Base-by-base conservation (phyloP, 1,139 yeast genomes). In the Kluyveromyces sp. region DNA sequence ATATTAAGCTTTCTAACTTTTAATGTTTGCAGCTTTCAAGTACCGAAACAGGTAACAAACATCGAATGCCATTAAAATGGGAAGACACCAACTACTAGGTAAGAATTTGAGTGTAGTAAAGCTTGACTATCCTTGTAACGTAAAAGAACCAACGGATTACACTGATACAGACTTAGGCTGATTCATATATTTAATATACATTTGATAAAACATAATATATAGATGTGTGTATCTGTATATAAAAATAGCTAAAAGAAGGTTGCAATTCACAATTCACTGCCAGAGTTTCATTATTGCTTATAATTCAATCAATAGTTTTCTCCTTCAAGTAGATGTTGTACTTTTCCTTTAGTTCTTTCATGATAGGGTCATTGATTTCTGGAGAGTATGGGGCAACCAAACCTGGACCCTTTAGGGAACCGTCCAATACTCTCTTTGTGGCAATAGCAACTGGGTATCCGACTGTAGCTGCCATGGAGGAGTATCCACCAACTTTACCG, bases 381-480 rank as follows among this genome's bases (percentile, higher is more conserved):
- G 95, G 84, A 54, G 88, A 74, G 78, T 87, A 86, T 64, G 98
- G 98, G 48, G 97, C 97, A 59, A 83, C 77, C 64, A 92, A 77
- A 59, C 98, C 98, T 45, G 88, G 83, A 53, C 74, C 75, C 61
- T 75, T 74, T 64, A 88, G 83, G 53, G 83, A 79, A 53, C 96
- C 96, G 57, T 84, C 78, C 61, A 92, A 77, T 56, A 92, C 86
- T 70, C 86, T 85, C 72, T 81, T 81, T 53, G 84, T 77, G 37
- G 97, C 98, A 67, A 92, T 95, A 50, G 97, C 97, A 71, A 96
- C 92, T 57, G 98, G 98, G 56, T 89, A 94, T 74, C 98, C 98
- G 50, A 92, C 98, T 58, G 88, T 78, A 68, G 92, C 90, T 58
- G 98, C 98, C 98, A 92, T 92, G 43, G 97, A 90, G 40, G 96